Evolutionary conservation across 768 basidiomycete genomes (phyloP), one percentile per base, ranked within the genome.

Genomic region (Chalciporus pseudorubinellus): DNA sequence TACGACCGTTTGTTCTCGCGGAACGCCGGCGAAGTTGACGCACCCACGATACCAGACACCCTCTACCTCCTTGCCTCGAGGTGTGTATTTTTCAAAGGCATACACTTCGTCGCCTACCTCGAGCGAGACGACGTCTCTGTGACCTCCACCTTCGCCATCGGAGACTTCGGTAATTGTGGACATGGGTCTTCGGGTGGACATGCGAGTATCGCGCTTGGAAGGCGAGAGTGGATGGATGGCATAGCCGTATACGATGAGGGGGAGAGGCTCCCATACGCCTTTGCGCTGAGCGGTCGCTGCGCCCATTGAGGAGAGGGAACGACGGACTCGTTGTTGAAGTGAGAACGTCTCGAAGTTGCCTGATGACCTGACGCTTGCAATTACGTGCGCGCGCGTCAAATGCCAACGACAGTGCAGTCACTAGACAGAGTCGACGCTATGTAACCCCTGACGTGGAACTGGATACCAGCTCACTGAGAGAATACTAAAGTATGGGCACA

Each of bases 71-170:
- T 86, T 89, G 51, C 74, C 78, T 45, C 75, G 75, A 11, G 87
- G 85, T 0, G 78, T 84, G 68, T 93, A 95, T 65, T 86, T 86
- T 73, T 98, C 95, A 63, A 98, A 98, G 16, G 94, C 93, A 71
- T 98, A 98, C 29, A 98, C 85, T 66, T 98, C 95, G 69, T 97
- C 95, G 42, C 95, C 95, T 24, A 98, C 88, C 59, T 97, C 94
- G 50, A 98, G 79, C 6, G 86, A 79, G 29, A 92, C 91, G 20
- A 91, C 85, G 55, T 91, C 89, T 48, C 82, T 77, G 71, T 85
- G 78, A 0, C 81, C 77, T 36, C 78, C 74, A 33, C 83, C 77
- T 38, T 87, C 87, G 47, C 84, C 85, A 18, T 79, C 77, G 3
- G 78, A 76, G 19, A 56, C 69, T 48, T 78, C 77, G 3, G 77